Evolutionary conservation across 129 eudicot genomes (phyloP).

Genomic region (Chrysanthemum lavandulifolium): DNA sequence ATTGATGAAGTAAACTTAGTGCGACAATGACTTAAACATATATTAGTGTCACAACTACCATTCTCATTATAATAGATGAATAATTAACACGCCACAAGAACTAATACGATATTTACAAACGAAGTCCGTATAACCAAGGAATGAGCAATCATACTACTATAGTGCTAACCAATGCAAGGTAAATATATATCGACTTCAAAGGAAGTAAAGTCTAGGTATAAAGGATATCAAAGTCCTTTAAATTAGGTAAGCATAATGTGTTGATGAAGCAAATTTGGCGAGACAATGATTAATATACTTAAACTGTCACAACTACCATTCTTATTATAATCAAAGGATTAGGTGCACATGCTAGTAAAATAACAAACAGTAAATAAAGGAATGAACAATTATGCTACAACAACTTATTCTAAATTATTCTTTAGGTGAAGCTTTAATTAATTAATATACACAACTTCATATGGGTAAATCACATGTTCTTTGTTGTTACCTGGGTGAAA

Average conservation of each 20-base stretch:
- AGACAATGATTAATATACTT: constrained; percentile 6
- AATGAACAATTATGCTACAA: constrained; percentile 8
- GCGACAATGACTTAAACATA: neutral
- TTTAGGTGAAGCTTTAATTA: neutral
- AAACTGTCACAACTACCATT: neutral
- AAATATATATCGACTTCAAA: too few relatives aligned
- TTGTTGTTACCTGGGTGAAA: too few relatives aligned
- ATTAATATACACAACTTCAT: neutral
- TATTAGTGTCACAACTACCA: neutral
- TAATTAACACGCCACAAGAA: neutral
- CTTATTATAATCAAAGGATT: neutral
- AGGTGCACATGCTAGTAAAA: neutral
- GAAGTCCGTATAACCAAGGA: constrained; percentile 17
- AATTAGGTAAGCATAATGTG: neutral
- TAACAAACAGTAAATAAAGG: neutral
- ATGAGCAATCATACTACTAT: constrained; percentile 7
- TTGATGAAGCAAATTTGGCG: neutral
- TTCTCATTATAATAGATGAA: constrained; percentile 9
- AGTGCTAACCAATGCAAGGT: too few relatives aligned
- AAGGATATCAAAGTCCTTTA: too few relatives aligned
- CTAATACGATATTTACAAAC: neutral
- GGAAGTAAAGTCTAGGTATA: too few relatives aligned
- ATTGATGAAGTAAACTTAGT: neutral
- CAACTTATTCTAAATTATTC: neutral
- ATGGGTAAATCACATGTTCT: too few relatives aligned